phyloP scores from a whole-genome alignment of 1,139 yeast genomes.

The Kodamaea fungicola region DNA sequence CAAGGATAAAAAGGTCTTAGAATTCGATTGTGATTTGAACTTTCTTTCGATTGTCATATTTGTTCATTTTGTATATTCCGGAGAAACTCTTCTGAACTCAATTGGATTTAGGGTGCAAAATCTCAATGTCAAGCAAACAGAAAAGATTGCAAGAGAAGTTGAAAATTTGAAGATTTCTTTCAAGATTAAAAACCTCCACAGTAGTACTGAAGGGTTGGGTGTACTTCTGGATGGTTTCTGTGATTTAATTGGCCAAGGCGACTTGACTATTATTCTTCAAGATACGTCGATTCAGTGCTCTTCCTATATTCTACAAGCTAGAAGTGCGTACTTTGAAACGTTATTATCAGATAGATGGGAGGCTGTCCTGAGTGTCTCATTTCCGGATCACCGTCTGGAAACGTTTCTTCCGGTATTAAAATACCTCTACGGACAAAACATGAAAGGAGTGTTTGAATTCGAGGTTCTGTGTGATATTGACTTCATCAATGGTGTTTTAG shows the following conservation, averaged over 20 bases:
- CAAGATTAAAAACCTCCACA: slow-evolving; percentile 12
- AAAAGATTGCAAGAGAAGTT: slow-evolving; percentile 11
- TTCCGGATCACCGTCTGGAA: slow-evolving; percentile 38
- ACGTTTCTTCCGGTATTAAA: slow-evolving; percentile 52
- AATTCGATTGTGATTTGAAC: slow-evolving; percentile 18
- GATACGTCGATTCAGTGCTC: slow-evolving; percentile 46
- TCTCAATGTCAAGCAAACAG: slow-evolving; percentile 1
- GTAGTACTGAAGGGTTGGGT: slow-evolving; percentile 1
- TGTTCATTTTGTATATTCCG: slow-evolving; percentile 34
- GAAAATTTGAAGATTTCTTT: slow-evolving; percentile 18
- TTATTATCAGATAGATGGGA: slow-evolving; percentile 57
- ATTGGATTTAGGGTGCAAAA: slow-evolving; percentile 3
- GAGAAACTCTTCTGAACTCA: slow-evolving; percentile 12
- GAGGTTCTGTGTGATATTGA: slow-evolving; percentile 21
- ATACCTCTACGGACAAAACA: slow-evolving; percentile 57
- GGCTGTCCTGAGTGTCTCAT: slow-evolving; percentile 26
- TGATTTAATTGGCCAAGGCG: slow-evolving; percentile 12
- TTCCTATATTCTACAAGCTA: slow-evolving; percentile 47
- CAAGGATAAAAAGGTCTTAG: slow-evolving; percentile 12
- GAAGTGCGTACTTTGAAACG: slow-evolving; percentile 67
- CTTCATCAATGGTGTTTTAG: slow-evolving; percentile 56
- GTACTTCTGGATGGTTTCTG: not conserved
- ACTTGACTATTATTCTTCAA: slow-evolving; percentile 26
- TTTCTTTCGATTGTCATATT: slow-evolving; percentile 29
- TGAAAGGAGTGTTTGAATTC: slow-evolving; percentile 43